Base-by-base conservation (phyloP, 1,284 basidiomycete genomes). In the Ustilago loliicola region DNA sequence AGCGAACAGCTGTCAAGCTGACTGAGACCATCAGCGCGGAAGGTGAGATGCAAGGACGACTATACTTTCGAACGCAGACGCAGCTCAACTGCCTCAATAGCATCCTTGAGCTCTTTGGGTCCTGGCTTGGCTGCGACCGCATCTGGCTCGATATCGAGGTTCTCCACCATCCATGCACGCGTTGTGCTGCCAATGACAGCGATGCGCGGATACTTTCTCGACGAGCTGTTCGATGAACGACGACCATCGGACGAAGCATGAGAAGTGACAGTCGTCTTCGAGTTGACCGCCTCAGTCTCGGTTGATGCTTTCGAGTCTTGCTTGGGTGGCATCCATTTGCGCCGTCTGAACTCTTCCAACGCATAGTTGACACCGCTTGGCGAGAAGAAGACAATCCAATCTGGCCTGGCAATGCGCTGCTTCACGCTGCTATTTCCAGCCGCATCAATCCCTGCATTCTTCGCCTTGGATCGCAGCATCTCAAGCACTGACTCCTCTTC, bases 311-410 rank as follows among this genome's bases (percentile, higher is more conserved):
- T 42, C 3, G 36, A 40, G 6, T 61, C 59, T 23, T 15, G 47
- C 3, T 40, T 62, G 11, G 62, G 69, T 9, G 80, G 79, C 34
- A 85, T 21, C 84, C 84, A 86, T 19, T 59, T 68, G 19, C 75
- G 69, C 17, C 63, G 63, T 27, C 72, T 66, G 21, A 86, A 73
- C 50, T 83, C 73, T 17, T 75, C 72, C 34, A 85, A 58, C 4
- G 83, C 78, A 61, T 84, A 84, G 29, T 82, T 66, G 42, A 83
- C 81, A 21, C 84, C 84, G 21, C 80, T 82, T 8, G 84, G 84
- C 36, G 84, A 86, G 63, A 85, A 86, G 66, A 86, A 84, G 38
- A 84, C 84, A 52, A 86, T 71, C 83, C 83, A 86, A 58, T 84
- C 79, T 6, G 81, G 83, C 36, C 74, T 53, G 9, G 68, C 73